These are phyloP conservation scores for Tulasnella sp. DNA, from an alignment of 768 basidiomycete genomes.

Conservation along the genomic window DNA sequence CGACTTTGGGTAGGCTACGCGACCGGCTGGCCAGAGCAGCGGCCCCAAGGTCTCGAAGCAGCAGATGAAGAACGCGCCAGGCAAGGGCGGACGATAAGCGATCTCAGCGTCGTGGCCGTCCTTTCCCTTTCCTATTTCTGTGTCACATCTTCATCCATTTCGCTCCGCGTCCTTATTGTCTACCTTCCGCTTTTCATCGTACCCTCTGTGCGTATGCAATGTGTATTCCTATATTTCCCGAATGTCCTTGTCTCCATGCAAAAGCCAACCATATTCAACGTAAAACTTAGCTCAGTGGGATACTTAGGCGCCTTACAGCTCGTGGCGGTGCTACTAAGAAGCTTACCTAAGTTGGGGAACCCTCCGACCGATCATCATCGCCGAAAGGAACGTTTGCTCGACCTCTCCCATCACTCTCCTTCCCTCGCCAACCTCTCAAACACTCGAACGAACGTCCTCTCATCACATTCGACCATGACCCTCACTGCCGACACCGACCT, in stretches of 20 bases:
- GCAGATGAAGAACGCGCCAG: slow-evolving; percentile 70
- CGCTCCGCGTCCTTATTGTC: background rate
- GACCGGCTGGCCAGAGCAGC: slow-evolving; percentile 30
- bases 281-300: background rate
- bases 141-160: background rate
- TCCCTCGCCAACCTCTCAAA: background rate
- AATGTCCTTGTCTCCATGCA: background rate
- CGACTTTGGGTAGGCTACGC: background rate
- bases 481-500: slow-evolving; percentile 55
- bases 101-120: background rate
- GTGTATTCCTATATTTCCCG: background rate
- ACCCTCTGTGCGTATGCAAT: background rate
- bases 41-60: slow-evolving; percentile 90
- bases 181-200: background rate
- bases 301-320: background rate
- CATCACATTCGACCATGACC: slow-evolving; percentile 6
- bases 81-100: slow-evolving; percentile 26
- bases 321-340: background rate
- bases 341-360: background rate
- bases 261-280: background rate
- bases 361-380: background rate
- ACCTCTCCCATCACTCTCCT: background rate
- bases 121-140: background rate
- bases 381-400: background rate
- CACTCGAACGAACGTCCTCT: background rate